Conservation (phyloP, 1,284 basidiomycete genomes). For the Cryptococcus neoformans region DNA sequence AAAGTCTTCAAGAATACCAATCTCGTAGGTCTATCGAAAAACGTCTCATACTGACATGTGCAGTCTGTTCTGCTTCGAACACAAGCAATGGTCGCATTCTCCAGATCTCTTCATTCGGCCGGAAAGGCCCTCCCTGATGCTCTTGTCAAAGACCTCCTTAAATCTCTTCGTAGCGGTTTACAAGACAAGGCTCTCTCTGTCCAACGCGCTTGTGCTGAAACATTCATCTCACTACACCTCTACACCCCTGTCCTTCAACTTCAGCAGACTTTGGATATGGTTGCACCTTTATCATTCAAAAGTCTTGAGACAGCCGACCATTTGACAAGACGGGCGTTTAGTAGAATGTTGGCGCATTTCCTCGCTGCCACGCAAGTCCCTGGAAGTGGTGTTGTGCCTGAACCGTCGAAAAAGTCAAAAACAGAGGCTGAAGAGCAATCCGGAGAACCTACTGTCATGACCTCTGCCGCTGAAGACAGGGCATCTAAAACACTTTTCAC, state of each 20-base stretch:
- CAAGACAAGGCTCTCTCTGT: slow-evolving; percentile 82
- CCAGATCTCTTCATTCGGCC: slow-evolving; percentile 71
- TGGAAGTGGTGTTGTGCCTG: slow-evolving; percentile 54
- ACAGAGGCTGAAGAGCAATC: slow-evolving; percentile 63
- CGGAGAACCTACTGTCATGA: slow-evolving; percentile 53
- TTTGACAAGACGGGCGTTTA: slow-evolving; percentile 72
- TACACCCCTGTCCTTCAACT: slow-evolving; percentile 35
- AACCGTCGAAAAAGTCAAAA: slow-evolving; percentile 58
- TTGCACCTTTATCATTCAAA: slow-evolving; percentile 64
- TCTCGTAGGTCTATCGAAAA: slow-evolving; percentile 54
- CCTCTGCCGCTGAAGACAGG: slow-evolving; percentile 57
- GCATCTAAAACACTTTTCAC: slow-evolving; percentile 69
- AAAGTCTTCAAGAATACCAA: slow-evolving; percentile 67
- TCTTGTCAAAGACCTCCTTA: slow-evolving; percentile 75
- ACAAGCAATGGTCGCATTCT: slow-evolving; percentile 72
- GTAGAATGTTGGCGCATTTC: slow-evolving; percentile 76
- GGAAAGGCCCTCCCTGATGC: slow-evolving; percentile 80
- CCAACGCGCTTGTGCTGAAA: slow-evolving; percentile 75
- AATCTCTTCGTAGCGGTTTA: slow-evolving; percentile 72
- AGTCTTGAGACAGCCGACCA: slow-evolving; percentile 80
- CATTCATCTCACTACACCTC: slow-evolving; percentile 32
- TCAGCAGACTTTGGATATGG: slow-evolving; percentile 27
- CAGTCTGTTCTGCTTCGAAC: slow-evolving; percentile 77
- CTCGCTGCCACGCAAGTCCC: slow-evolving; percentile 81
- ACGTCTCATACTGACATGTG: neutral